Conservation (phyloP, 257 asterid species). For the Solanum medicagineum region DNA sequence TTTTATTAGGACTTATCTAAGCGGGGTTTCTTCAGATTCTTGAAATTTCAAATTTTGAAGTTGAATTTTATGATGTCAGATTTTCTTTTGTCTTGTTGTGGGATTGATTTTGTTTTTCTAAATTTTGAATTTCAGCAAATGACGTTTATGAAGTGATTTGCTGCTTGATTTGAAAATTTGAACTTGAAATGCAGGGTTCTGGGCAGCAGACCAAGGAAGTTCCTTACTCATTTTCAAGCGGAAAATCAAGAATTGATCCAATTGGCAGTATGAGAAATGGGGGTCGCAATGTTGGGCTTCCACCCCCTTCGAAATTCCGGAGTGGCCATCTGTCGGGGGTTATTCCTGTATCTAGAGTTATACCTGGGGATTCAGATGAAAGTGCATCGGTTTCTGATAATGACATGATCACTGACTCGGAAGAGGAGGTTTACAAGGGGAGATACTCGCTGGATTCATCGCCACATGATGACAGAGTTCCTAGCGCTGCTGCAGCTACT, state of each 20-base stretch:
- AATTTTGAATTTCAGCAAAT: neutral
- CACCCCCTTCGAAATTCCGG: conserved; percentile 24
- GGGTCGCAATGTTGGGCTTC: conserved; percentile 23
- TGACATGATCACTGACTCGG: conserved; percentile 31
- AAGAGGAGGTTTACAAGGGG: conserved; percentile 30
- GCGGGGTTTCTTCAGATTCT: neutral
- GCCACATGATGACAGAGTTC: conserved; percentile 29
- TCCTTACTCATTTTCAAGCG: conserved; percentile 12
- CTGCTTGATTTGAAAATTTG: neutral
- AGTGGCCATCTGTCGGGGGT: conserved; percentile 31
- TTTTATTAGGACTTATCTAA: neutral
- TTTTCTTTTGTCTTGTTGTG: neutral
- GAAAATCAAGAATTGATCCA: conserved; percentile 20
- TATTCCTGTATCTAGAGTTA: conserved; percentile 22
- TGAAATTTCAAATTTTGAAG: neutral
- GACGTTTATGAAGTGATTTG: neutral
- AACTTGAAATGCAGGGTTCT: conserved; percentile 18
- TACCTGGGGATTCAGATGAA: conserved; percentile 17
- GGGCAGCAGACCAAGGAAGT: conserved; percentile 15
- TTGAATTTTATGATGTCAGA: neutral
- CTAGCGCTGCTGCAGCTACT: conserved; percentile 8
- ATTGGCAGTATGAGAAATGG: conserved; percentile 18
- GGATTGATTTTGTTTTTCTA: neutral
- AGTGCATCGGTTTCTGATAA: conserved; percentile 27
- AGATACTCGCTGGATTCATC: conserved; percentile 35